These are phyloP conservation scores for Phytophthora boehmeriae DNA, from an alignment of 352 stramenopile species.

Conservation along the genomic window DNA sequence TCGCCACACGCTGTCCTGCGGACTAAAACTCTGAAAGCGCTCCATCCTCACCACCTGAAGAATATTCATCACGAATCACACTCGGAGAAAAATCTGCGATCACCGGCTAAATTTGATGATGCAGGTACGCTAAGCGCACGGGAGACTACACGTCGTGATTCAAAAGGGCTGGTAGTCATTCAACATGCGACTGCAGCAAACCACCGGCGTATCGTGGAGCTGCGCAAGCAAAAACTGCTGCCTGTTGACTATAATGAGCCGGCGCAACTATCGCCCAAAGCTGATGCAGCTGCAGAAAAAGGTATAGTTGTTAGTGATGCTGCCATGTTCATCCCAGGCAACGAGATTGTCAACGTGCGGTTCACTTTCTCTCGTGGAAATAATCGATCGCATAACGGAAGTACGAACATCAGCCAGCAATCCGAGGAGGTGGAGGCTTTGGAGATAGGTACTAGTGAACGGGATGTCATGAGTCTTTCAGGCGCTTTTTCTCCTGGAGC, in stretches of 20 bases:
- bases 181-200: conserved; percentile 48
- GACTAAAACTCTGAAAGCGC: conserved; percentile 31
- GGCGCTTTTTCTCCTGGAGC: conserved; percentile 60
- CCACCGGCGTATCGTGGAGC: conserved; percentile 61
- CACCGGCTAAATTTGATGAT: conserved; percentile 2
- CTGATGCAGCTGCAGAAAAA: background rate
- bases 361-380: conserved; percentile 61
- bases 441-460: conserved; percentile 6
- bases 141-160: conserved; percentile 8
- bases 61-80: conserved; percentile 5
- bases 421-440: conserved; percentile 11
- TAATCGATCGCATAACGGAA: conserved; percentile 9
- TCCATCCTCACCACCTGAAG: conserved; percentile 19
- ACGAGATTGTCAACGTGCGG: conserved; percentile 52
- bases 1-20: conserved; percentile 49
- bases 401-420: background rate
- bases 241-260: conserved; percentile 1
- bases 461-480: conserved; percentile 34
- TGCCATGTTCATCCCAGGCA: conserved; percentile 29
- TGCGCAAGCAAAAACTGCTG: conserved; percentile 45
- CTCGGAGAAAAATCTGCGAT: conserved; percentile 11
- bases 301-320: background rate
- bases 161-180: conserved; percentile 13
- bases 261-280: background rate
- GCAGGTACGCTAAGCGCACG: conserved; percentile 8